Evolutionary conservation across 805 yeast species (phyloP), one percentile per base, ranked within the genome.

Genomic region (Cyberlindnera veronae): DNA sequence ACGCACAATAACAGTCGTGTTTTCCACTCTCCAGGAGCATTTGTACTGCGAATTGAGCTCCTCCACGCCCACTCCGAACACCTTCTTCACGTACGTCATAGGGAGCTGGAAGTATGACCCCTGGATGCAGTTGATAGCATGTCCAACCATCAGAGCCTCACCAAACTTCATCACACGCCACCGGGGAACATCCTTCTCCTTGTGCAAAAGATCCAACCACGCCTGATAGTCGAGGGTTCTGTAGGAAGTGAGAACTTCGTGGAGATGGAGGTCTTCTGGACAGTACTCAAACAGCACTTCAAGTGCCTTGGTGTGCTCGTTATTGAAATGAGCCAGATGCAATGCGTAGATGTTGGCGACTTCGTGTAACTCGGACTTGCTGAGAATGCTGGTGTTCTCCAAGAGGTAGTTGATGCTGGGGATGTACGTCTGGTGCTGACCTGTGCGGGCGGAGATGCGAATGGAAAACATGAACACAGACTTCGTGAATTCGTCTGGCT

Each of bases 371-470:
- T 76, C 81, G 0, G 45, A 44, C 2, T 36, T 32, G 1, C 41
- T 45, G n/a, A 72, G 51, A 3, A 59, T 34, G 0, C 27, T 18
- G 2, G 18, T 4, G 10, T 44, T 21, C 9, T 48, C 42, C 27
- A 61, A 57, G 4, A 57, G 51, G 46, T 68, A 71, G 19, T 57
- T 55, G 6, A 77, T 69, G 32, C 78, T 65, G 3, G 85, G 84
- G 1, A 79, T 39, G 48, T 77, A 80, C 1, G 84, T 71, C 46
- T 76, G 79, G 50, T 74, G 72, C 46, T 74, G 76, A 5, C 77
- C 77, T 3, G 69, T 53, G 4, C 67, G 60, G 0, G 76, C 57
- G 1, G 79, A 61, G 12, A 75, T 61, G 29, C 78, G 54, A 6
- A 74, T 66, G 1, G 84, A 77, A 36, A 65, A 69, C 21, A 78